Conservation (phyloP, 1,139 yeast species). For the Geotrichum citri-aurantii region DNA sequence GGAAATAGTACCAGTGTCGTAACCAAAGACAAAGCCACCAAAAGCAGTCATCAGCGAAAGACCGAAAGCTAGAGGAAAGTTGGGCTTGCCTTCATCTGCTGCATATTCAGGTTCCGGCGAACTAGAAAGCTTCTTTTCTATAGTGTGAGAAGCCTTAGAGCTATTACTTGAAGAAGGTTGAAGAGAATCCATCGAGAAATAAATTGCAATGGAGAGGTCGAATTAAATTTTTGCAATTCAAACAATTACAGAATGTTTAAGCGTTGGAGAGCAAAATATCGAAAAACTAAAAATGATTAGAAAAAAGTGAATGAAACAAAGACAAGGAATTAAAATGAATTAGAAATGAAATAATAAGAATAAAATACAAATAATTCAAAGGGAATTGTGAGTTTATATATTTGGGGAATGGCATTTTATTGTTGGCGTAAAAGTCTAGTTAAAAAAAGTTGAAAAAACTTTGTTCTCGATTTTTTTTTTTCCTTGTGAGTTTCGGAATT, state of each 20-base stretch:
- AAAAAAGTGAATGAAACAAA: background rate
- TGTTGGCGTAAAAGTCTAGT: background rate
- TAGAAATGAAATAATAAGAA: background rate
- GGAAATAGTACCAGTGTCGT: constrained; percentile 55
- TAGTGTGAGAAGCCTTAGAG: background rate
- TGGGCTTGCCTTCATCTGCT: constrained; percentile 4
- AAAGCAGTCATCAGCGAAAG: constrained; percentile 35
- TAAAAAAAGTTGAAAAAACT: background rate
- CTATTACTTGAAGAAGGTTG: background rate
- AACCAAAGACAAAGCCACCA: constrained; percentile 56
- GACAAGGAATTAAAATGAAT: background rate
- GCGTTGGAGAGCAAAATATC: background rate
- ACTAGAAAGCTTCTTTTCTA: background rate
- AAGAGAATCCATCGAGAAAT: background rate
- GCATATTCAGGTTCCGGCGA: background rate
- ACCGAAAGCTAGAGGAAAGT: background rate
- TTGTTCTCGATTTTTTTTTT: too few species aligned
- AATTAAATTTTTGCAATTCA: background rate
- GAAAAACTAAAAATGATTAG: background rate
- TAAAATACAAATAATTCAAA: background rate
- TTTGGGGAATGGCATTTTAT: background rate
- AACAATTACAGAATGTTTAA: too few species aligned
- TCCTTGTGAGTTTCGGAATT: background rate
- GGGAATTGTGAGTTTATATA: background rate
- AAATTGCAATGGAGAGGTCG: background rate